Evolutionary conservation across 257 asterid genomes (phyloP).

Genomic region (Gardenia jasminoides): DNA sequence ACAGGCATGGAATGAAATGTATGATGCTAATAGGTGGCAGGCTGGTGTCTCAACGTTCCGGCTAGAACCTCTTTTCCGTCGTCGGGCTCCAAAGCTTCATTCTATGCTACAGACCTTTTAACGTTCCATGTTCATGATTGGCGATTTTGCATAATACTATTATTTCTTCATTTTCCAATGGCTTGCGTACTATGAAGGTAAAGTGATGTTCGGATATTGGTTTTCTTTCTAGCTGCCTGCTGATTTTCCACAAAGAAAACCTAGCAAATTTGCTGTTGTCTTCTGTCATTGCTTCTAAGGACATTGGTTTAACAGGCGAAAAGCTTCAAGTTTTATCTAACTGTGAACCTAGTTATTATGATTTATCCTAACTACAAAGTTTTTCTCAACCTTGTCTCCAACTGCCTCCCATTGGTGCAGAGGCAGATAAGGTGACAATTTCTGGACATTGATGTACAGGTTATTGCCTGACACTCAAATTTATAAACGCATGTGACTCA

Average conservation of each 20-base stretch:
- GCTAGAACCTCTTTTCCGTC: constrained; percentile 75
- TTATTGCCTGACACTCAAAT: background rate
- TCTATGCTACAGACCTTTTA: constrained; percentile 65
- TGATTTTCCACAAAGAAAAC: background rate
- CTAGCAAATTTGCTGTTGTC: background rate
- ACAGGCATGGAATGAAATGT: constrained; percentile 99
- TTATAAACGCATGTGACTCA: background rate
- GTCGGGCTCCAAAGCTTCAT: constrained; percentile 70
- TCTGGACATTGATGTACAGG: background rate
- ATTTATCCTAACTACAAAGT: background rate
- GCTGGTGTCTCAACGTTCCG: constrained; percentile 63
- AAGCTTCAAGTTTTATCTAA: background rate
- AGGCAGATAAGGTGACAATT: background rate
- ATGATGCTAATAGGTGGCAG: constrained; percentile 86
- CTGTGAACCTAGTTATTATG: background rate
- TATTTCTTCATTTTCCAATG: constrained; percentile 12
- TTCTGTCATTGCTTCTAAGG: background rate
- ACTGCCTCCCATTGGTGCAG: background rate
- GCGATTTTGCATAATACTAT: constrained; percentile 6
- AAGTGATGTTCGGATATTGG: background rate
- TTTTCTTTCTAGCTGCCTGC: background rate
- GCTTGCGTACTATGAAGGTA: constrained; percentile 16
- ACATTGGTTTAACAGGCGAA: background rate
- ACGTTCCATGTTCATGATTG: constrained; percentile 16
- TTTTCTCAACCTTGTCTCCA: background rate